A percentile compares a stretch with the other conserved stretches of the same genome.
Conservation (phyloP, 2,329 filamentous ascomycete genomes). For the Colletotrichum sp. region DNA sequence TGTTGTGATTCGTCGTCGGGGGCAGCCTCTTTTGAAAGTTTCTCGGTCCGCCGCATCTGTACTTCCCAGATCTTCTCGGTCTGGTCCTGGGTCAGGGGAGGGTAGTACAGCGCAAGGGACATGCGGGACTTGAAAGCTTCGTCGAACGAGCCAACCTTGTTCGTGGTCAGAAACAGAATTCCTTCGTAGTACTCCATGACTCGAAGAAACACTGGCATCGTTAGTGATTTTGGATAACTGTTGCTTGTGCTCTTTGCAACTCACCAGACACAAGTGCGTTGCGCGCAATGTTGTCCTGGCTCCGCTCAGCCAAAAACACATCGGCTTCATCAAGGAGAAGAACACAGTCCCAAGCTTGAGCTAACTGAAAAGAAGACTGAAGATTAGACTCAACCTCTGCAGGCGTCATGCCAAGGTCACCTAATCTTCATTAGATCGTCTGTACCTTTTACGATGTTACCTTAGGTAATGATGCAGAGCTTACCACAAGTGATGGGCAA, state of each 20-base stretch:
- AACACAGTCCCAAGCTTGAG: conserved; percentile 18
- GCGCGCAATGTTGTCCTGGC: conserved; percentile 34
- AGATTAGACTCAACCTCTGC: neutral
- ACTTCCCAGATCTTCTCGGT: conserved; percentile 47
- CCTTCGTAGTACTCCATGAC: conserved; percentile 56
- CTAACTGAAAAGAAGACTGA: neutral
- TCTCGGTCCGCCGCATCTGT: conserved; percentile 31
- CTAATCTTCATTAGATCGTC: conserved; percentile 36
- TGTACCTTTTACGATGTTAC: too few relatives aligned
- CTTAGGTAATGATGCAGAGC: conserved; percentile 32
- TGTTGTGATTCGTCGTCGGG: conserved; percentile 39
- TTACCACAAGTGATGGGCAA: conserved; percentile 54
- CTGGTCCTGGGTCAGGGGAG: conserved; percentile 40
- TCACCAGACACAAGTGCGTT: neutral
- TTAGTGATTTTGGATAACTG: too few relatives aligned
- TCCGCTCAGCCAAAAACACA: conserved; percentile 71
- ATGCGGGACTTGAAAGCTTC: conserved; percentile 55
- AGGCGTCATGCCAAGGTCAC: neutral
- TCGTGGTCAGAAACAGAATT: conserved; percentile 56
- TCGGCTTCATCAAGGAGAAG: conserved; percentile 6
- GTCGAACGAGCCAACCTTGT: conserved; percentile 52
- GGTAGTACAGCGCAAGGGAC: conserved; percentile 43
- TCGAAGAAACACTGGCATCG: conserved; percentile 43
- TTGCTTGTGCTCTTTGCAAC: neutral
- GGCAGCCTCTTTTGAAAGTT: conserved; percentile 21